These are phyloP conservation scores for Cladosporium sphaerospermum DNA, from an alignment of 2,329 filamentous ascomycete genomes.

Conservation along the genomic window DNA sequence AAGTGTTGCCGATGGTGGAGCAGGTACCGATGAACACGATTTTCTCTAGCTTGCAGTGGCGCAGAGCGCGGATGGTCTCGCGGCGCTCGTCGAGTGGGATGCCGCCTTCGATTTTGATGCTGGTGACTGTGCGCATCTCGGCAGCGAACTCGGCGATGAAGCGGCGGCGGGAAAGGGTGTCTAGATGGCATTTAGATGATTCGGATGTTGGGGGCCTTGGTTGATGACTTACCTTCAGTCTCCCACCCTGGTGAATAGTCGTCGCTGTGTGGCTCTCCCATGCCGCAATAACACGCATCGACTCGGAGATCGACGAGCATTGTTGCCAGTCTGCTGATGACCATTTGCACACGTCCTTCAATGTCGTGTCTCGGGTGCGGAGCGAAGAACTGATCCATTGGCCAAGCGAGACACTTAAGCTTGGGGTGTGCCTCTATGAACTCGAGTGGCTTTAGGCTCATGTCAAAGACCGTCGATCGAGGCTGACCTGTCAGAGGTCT, in stretches of 20 bases:
- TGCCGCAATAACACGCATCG: slow-evolving; percentile 28
- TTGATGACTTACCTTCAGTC: background rate
- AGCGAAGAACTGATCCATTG: slow-evolving; percentile 40
- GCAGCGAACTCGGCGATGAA: slow-evolving; percentile 40
- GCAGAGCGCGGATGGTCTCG: slow-evolving; percentile 39
- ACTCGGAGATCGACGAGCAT: slow-evolving; percentile 38
- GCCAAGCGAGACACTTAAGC: slow-evolving; percentile 42
- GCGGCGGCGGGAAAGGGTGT: slow-evolving; percentile 16
- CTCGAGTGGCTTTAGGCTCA: slow-evolving; percentile 19
- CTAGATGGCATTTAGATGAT: background rate
- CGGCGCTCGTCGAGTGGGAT: slow-evolving; percentile 43
- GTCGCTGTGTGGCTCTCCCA: slow-evolving; percentile 24
- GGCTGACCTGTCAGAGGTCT: too few species aligned
- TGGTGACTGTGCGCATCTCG: slow-evolving; percentile 36
- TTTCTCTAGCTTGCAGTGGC: slow-evolving; percentile 37
- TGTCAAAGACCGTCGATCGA: background rate
- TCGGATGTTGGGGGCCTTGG: too few species aligned
- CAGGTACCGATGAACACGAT: slow-evolving; percentile 41
- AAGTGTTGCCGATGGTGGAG: slow-evolving; percentile 40
- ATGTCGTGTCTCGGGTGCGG: background rate
- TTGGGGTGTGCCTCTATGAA: slow-evolving; percentile 42
- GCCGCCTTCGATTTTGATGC: slow-evolving; percentile 43
- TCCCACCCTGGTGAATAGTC: background rate
- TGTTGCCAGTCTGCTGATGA: slow-evolving; percentile 36
- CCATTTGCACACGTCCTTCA: slow-evolving; percentile 16